Evolutionary conservation across 2,329 filamentous ascomycete genomes (phyloP).

Genomic region (Colletotrichum liaoningense): DNA sequence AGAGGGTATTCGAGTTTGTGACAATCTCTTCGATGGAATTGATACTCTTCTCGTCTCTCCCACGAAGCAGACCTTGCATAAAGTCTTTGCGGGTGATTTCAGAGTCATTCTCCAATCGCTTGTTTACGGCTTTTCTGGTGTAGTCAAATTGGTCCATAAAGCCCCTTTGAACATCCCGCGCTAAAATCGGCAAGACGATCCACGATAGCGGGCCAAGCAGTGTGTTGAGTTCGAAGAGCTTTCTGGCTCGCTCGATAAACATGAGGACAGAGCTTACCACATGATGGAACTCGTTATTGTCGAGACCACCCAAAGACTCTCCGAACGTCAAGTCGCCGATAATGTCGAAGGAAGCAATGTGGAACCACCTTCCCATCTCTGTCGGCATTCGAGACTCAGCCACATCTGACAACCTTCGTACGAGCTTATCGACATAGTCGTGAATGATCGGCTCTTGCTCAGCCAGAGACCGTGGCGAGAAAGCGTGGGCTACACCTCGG

Average conservation of each 20-base stretch:
- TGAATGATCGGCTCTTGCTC: slow-evolving; percentile 43
- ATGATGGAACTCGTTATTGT: slow-evolving; percentile 37
- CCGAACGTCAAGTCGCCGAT: slow-evolving; percentile 45
- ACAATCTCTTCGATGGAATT: slow-evolving; percentile 7
- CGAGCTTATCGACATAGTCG: slow-evolving; percentile 41
- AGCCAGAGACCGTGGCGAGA: slow-evolving; percentile 42
- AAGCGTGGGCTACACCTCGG: slow-evolving; percentile 41
- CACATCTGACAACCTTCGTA: slow-evolving; percentile 36
- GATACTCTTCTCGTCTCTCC: slow-evolving; percentile 15
- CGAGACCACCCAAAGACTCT: slow-evolving; percentile 41
- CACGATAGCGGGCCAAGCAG: neutral
- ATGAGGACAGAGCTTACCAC: slow-evolving; percentile 40
- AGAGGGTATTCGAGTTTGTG: slow-evolving; percentile 7
- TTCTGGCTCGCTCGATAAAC: slow-evolving; percentile 19
- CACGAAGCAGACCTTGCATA: slow-evolving; percentile 32
- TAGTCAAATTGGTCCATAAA: neutral
- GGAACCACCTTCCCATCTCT: slow-evolving; percentile 6
- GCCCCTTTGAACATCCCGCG: no score
- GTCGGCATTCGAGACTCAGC: slow-evolving; percentile 7
- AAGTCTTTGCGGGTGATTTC: slow-evolving; percentile 33
- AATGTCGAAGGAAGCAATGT: slow-evolving; percentile 43
- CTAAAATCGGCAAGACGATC: neutral
- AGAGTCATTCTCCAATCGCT: slow-evolving; percentile 22
- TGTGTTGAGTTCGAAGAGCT: slow-evolving; percentile 14
- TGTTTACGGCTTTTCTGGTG: slow-evolving; percentile 15